phyloP scores from a whole-genome alignment of 371 early-diverging fungal genomes.

The Mucor ambiguus region DNA sequence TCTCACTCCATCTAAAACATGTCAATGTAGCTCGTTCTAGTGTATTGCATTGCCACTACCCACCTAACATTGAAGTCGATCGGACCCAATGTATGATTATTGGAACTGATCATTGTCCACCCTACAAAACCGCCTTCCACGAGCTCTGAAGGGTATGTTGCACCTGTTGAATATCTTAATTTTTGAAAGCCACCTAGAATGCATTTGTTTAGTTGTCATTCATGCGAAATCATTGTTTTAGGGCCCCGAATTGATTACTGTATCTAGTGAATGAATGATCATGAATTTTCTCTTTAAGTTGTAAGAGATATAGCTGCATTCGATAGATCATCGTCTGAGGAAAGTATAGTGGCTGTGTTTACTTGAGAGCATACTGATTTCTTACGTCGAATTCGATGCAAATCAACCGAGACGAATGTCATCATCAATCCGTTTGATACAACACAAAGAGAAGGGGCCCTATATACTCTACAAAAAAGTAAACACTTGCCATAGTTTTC shows the following conservation, averaged over 20 bases:
- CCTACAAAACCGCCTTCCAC: slow-evolving; percentile 58
- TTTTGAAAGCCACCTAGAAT: slow-evolving; percentile 58
- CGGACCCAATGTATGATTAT: slow-evolving; percentile 55
- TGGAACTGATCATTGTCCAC: slow-evolving; percentile 50
- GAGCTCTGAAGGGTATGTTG: slow-evolving; percentile 66
- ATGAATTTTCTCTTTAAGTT: background rate
- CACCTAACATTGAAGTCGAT: slow-evolving; percentile 43
- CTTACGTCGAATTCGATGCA: background rate
- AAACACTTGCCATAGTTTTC: slow-evolving; percentile 59
- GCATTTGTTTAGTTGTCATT: background rate
- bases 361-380: background rate
- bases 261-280: background rate
- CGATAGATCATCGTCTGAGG: background rate
- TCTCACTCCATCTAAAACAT: slow-evolving; percentile 57
- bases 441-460: background rate
- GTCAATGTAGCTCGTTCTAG: background rate
- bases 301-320: background rate
- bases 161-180: slow-evolving; percentile 45
- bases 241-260: background rate
- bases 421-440: background rate
- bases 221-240: background rate
- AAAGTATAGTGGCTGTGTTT: background rate
- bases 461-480: background rate
- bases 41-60: background rate
- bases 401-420: background rate